Base-by-base conservation (phyloP, 805 yeast species). In the Pichia ethanolica region DNA sequence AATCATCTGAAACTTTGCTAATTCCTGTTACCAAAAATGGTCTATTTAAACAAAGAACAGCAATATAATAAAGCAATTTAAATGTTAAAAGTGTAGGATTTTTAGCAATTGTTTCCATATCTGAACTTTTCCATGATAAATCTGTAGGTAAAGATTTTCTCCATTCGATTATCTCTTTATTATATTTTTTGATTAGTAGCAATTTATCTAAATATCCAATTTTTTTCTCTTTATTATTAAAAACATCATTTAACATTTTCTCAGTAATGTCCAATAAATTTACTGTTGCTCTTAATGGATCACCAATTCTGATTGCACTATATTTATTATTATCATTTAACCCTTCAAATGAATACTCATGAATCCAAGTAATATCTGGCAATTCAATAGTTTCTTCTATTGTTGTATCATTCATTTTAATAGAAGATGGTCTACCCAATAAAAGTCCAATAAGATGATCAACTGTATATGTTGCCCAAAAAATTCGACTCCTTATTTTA, bases 381-480 rank as follows among this genome's bases (percentile, higher is more conserved):
- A 81, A 65, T 52, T 76, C 81, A 49, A 72, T 76, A 13, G 82
- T 71, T 53, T 78, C 83, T 0, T 82, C 80, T 13, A 81, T 78
- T 0, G 84, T 73, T 0, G 86, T 78, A 54, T 81, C 82, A 43
- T 75, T 71, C 49, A 76, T 69, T 57, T 79, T 77, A 45, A 81
- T 61, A 1, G 75, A 64, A 0, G 82, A 73, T 0, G 85, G 83
- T 46, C 86, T 64, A 3, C 87, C 86, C 45, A 81, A 63, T 46
- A 80, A 66, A 35, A 81, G 64, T 55, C 82, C 75, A 36, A 81
- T 77, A 55, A 81, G 75, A 59, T 79, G 86, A 60, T 81, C 87
- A 2, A 82, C 83, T 51, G 80, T 67, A 60, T 75, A 81, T 45
- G 81, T 73, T 2, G 86, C 86, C 87, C 87, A 81, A 59, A 77